These are phyloP conservation scores for Notholithocarpus densiflorus DNA, from an alignment of 306 rosid genomes.

Conservation along the genomic window DNA sequence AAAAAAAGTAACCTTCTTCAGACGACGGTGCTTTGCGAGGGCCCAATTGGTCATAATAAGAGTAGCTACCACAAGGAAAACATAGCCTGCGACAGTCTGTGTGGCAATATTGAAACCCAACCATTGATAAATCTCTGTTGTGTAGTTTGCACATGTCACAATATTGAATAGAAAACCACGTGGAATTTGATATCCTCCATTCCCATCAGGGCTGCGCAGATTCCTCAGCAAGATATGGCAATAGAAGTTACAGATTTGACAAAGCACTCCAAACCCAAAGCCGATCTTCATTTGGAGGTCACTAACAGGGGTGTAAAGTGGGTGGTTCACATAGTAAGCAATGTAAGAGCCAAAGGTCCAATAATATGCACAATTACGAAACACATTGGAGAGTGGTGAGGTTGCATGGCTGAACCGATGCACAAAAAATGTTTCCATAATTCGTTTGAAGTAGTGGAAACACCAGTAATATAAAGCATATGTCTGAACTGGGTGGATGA, in stretches of 20 bases:
- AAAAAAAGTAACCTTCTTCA: constrained; percentile 62
- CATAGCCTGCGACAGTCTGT: constrained; percentile 84
- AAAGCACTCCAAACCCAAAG: constrained; percentile 68
- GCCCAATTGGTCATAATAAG: constrained; percentile 97
- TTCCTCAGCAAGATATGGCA: constrained; percentile 83
- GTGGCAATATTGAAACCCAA: constrained; percentile 94
- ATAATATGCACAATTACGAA: constrained; percentile 95
- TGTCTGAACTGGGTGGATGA: constrained; percentile 77
- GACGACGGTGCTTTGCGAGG: constrained; percentile 87
- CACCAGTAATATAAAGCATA: constrained; percentile 95
- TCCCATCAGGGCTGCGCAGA: constrained; percentile 77
- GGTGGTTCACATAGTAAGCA: constrained; percentile 91
- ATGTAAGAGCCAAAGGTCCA: constrained; percentile 82
- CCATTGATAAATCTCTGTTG: constrained; percentile 99
- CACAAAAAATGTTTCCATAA: constrained; percentile 85
- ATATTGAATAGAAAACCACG: constrained; percentile 84
- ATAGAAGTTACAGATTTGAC: constrained; percentile 71
- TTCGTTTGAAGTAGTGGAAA: constrained; percentile 89
- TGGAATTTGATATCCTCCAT: constrained; percentile 94
- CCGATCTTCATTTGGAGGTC: constrained; percentile 96
- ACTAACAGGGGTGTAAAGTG: constrained; percentile 72
- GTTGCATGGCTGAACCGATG: constrained; percentile 99
- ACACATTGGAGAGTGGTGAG: constrained; percentile 90
- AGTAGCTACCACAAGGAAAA: constrained; percentile 71
- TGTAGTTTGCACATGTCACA: constrained; percentile 94